A percentile compares a stretch with the other conserved stretches of the same genome.
Evolutionary conservation across 495 filamentous ascomycete species (phyloP).

Genomic region (Aspergillus nanangensis): DNA sequence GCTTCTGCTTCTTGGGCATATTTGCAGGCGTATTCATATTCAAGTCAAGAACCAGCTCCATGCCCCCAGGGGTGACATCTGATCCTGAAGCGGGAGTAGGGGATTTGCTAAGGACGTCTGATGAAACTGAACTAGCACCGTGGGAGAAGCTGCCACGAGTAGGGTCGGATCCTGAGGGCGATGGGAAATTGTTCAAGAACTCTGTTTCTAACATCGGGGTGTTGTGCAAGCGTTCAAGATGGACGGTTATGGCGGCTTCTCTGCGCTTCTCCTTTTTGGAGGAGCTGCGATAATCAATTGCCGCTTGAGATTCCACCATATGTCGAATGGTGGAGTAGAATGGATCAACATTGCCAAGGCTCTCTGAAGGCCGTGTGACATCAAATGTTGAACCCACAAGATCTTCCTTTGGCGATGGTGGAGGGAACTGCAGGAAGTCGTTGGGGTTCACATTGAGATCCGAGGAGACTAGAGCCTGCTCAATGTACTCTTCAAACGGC

Average conservation of each 20-base stretch:
- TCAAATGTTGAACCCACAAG: conserved; percentile 6
- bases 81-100: conserved; percentile 14
- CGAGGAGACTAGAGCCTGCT: conserved; percentile 15
- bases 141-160: conserved; percentile 24
- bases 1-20: conserved; percentile 43
- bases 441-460: conserved; percentile 20
- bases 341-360: conserved; percentile 7
- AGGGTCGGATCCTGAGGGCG: conserved; percentile 33
- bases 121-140: no score
- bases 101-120: conserved; percentile 17
- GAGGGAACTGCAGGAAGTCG: conserved; percentile 15
- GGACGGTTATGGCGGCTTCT: conserved; percentile 40
- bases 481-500: conserved; percentile 17
- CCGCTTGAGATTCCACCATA: conserved; percentile 38
- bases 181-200: conserved; percentile 34
- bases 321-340: conserved; percentile 29
- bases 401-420: conserved; percentile 4
- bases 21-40: conserved; percentile 44
- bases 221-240: conserved; percentile 36
- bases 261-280: conserved; percentile 42
- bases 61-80: conserved; percentile 16
- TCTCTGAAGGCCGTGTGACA: conserved; percentile 14
- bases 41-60: conserved; percentile 43
- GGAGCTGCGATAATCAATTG: conserved; percentile 25
- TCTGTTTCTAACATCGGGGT: conserved; percentile 24